Evolutionary conservation across 768 basidiomycete species (phyloP), one percentile per base, ranked within the genome.

Genomic region (Rhodotorula kratochvilovae): DNA sequence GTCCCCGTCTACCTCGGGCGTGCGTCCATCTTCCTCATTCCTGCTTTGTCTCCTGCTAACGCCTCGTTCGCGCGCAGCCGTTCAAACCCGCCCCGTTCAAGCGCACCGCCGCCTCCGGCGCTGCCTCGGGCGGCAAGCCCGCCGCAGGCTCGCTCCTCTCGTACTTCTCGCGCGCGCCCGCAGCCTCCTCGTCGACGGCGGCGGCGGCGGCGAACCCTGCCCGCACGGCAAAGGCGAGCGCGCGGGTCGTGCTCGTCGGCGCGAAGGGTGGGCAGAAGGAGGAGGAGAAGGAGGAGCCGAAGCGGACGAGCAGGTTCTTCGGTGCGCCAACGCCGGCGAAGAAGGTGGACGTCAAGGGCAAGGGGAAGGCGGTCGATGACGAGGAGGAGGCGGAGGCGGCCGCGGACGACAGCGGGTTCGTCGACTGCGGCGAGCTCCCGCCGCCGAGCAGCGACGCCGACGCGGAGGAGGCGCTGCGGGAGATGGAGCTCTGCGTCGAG

Each of bases 251-350:
- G 15, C 50, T 66, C 31, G 54, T 61, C 35, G 55, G n/a, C 15
- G 6, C 6, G 12, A 25, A 50, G 27, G 48, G 48, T 23, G 25
- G 25, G 48, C 8, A 27, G 8, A 27, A 25, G 48, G 48, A 25
- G 25, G 8, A 19, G 42, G 46, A 27, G 21, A 23, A n/a, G 46
- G 54, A 27, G 21, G 39, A 56, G 54, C 64, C 46, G 13, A 70
- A 70, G 63, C 57, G 56, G 46, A 65, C 45, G 63, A 74, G 73
- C 70, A 71, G 60, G 63, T 71, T 71, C 61, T 71, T 74, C 35
- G 72, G 72, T 3, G 66, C 23, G 0, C 29, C 35, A 0, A 21
- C 27, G 31, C 21, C n/a, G 29, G 31, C 6, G 48, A 61, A 17
- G 11, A 3, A 29, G 29, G 29, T 8, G n/a, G 53, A 8, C 16